Evolutionary conservation across 2,329 filamentous ascomycete genomes (phyloP).

Genomic region (Hyphodiscus sp.): DNA sequence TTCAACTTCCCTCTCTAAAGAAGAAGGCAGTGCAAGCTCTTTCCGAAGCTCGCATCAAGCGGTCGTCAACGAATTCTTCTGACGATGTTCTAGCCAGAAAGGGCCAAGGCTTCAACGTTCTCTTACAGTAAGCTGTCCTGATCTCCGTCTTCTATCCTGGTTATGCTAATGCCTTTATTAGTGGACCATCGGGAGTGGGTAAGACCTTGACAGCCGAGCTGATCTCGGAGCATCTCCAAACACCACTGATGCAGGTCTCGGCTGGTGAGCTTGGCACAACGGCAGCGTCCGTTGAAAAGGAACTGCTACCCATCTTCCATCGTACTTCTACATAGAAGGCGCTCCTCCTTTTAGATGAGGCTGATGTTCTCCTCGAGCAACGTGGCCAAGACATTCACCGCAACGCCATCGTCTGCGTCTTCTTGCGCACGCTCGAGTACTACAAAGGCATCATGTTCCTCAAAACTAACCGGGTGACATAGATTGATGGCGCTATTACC

Average conservation of each 20-base stretch:
- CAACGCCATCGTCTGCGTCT: conserved; percentile 28
- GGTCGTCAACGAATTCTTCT: no score
- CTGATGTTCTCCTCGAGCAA: conserved; percentile 47
- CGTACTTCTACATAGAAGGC: conserved; percentile 56
- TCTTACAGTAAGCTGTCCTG: no score
- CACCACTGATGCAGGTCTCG: background rate
- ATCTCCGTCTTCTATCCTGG: no score
- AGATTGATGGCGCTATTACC: conserved; percentile 11
- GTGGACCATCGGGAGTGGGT: conserved; percentile 1
- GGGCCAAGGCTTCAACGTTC: background rate
- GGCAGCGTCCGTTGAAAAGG: no score
- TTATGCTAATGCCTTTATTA: background rate
- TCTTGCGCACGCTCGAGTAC: conserved; percentile 34
- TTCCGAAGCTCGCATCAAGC: no score
- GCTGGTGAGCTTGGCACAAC: conserved; percentile 3
- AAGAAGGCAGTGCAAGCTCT: no score
- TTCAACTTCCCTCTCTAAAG: no score
- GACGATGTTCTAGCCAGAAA: no score
- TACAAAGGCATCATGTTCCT: conserved; percentile 35
- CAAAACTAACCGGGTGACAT: conserved; percentile 27
- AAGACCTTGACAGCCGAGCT: conserved; percentile 35
- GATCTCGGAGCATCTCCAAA: background rate
- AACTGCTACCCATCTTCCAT: no score
- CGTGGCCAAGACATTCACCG: conserved; percentile 22
- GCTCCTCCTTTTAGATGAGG: conserved; percentile 65